Evolutionary conservation across 768 basidiomycete genomes (phyloP).

Genomic region (Amylocystis lapponica): DNA sequence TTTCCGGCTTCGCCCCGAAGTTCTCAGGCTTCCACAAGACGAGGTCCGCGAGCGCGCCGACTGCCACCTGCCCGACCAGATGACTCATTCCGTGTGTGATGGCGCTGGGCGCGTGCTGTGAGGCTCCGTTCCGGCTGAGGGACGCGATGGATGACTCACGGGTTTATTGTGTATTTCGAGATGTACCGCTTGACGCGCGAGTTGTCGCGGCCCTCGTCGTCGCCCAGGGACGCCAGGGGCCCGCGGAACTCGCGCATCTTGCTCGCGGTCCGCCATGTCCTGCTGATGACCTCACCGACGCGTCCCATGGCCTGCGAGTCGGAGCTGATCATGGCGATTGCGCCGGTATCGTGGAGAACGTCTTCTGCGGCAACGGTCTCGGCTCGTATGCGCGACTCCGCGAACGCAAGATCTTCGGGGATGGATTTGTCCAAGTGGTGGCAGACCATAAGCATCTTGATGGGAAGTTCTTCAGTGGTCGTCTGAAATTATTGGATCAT

Average conservation of each 20-base stretch:
- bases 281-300: conserved; percentile 86
- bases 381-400: conserved; percentile 92
- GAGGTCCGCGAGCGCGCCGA: conserved; percentile 85
- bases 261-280: conserved; percentile 96
- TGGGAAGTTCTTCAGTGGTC: conserved; percentile 1
- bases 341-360: conserved; percentile 86
- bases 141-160: conserved; percentile 46
- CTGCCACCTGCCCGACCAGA: conserved; percentile 76
- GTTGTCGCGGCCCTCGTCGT: conserved; percentile 71
- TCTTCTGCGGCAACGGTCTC: conserved; percentile 99
- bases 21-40: conserved; percentile 94
- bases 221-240: conserved; percentile 64
- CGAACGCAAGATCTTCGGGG: conserved; percentile 91
- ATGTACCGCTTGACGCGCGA: conserved; percentile 91
- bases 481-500: background rate
- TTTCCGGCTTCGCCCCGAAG: conserved; percentile 89
- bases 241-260: conserved; percentile 85
- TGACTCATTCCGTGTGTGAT: conserved; percentile 91
- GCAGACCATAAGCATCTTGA: conserved; percentile 99
- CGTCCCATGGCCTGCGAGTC: conserved; percentile 99
- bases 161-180: conserved; percentile 96
- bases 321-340: conserved; percentile 94
- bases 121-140: background rate
- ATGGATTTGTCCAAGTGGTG: conserved; percentile 93
- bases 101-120: conserved; percentile 46